Evolutionary conservation across 352 stramenopile genomes (phyloP).

Genomic region (Elongisporangium anandrum): DNA sequence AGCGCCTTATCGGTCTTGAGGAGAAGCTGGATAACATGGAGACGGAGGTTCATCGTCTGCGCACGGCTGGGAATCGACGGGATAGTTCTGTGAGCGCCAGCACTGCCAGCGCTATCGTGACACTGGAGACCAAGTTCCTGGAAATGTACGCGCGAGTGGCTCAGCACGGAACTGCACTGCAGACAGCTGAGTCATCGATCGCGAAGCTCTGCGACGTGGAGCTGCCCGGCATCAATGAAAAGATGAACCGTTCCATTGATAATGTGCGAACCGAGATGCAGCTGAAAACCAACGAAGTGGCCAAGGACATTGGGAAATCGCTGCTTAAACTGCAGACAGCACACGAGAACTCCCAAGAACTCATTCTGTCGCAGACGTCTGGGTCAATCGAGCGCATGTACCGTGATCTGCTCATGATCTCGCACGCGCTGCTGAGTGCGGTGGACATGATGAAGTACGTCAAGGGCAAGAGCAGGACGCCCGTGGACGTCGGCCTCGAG

Average conservation of each 20-base stretch:
- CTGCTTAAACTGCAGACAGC: constrained; percentile 23
- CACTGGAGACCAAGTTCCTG: constrained; percentile 23
- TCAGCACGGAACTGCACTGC: constrained; percentile 18
- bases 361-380: constrained; percentile 22
- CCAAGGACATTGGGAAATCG: constrained; percentile 25
- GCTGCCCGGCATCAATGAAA: constrained; percentile 30
- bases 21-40: constrained; percentile 56
- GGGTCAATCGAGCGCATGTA: constrained; percentile 37
- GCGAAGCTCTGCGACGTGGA: constrained; percentile 30
- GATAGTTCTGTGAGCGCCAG: constrained; percentile 26
- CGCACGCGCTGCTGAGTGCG: constrained; percentile 32
- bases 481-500: constrained; percentile 33
- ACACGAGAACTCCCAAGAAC: constrained; percentile 12
- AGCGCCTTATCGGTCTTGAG: constrained; percentile 44
- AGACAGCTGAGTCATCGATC: constrained; percentile 24
- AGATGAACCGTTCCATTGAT: constrained; percentile 32
- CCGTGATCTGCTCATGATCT: constrained; percentile 44
- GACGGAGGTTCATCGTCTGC: constrained; percentile 45
- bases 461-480: constrained; percentile 9
- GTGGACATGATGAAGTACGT: constrained; percentile 29
- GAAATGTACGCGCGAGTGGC: constrained; percentile 29
- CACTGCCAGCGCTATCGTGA: constrained; percentile 16
- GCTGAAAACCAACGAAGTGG: constrained; percentile 31
- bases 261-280: constrained; percentile 42
- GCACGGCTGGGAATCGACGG: constrained; percentile 22